Evolutionary conservation across 192 early-diverging fungal species (phyloP), one percentile per base, ranked within the genome.

Genomic region (Haplosporangium gracile): DNA sequence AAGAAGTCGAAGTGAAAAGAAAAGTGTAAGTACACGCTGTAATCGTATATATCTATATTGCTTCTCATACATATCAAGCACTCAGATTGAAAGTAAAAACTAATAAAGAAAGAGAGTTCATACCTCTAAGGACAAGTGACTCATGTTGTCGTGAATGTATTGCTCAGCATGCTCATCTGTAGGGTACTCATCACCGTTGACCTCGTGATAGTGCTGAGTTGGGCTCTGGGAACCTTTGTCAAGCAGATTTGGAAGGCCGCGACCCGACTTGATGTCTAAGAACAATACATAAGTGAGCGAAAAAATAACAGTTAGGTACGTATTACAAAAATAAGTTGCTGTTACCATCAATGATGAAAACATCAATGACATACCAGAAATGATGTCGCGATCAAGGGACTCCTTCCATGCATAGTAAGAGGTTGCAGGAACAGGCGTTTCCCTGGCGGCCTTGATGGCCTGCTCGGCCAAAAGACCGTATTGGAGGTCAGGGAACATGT

Each of bases 401-500:
- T 93, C 94, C 85, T 92, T 95, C 88, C 83, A 89, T 32, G 93
- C 89, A 29, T 57, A 57, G 75, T 94, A 95, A 2, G 92, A 88
- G n/a, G 84, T 81, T 4, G 95, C 93, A 6, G 92, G 89, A 36
- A 90, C 47, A 45, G 84, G 47, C 22, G 65, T 78, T 55, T 69
- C 75, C 45, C 83, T 78, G 36, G 89, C 49, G 22, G 90, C 84
- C 70, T 89, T 85, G 57, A 90, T 78, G 20, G 88, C 87, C 70
- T 90, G 78, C 74, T 93, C 93, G 26, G 91, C 91, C 76, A 91
- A 83, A 2, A 96, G 80, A 11, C 81, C 86, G 32, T 91, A 90
- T 69, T 93, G 88, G 57, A 95, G 88, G 81, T 96, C 96, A 13
- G 97, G 95, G 91, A 99, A 99, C 82, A 99, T 90, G 70, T 98